Conservation (phyloP, 495 filamentous ascomycete genomes). For the Penicillium herquei region DNA sequence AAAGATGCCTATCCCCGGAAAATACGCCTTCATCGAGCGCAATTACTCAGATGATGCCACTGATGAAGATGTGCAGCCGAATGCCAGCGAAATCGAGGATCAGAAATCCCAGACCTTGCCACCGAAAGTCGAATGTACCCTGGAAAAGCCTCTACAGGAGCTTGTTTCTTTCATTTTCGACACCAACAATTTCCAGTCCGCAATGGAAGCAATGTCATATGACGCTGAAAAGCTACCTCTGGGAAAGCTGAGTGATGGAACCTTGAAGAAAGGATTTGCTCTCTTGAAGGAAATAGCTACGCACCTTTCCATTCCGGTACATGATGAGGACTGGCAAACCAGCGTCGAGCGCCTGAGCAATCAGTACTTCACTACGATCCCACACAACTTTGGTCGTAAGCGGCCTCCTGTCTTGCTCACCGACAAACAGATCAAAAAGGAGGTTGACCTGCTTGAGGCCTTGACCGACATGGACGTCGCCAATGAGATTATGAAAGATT, state of each 20-base stretch:
- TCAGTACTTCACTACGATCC: conserved; percentile 76
- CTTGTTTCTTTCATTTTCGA: conserved; percentile 86
- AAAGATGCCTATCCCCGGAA: conserved; percentile 55
- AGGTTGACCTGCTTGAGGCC: conserved; percentile 73
- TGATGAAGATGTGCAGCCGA: conserved; percentile 35
- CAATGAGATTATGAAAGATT: conserved; percentile 70
- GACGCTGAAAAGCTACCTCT: conserved; percentile 76
- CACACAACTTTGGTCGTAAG: conserved; percentile 74
- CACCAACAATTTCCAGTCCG: conserved; percentile 58
- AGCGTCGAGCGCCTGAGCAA: conserved; percentile 66
- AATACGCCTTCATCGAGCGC: conserved; percentile 76
- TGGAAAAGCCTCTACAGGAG: conserved; percentile 57
- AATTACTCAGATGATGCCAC: conserved; percentile 68
- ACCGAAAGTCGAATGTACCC: conserved; percentile 46
- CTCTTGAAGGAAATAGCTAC: conserved; percentile 70
- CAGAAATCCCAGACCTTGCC: conserved; percentile 14
- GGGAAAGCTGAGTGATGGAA: conserved; percentile 77
- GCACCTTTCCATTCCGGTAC: conserved; percentile 50
- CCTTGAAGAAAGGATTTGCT: conserved; percentile 68
- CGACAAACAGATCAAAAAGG: conserved; percentile 58
- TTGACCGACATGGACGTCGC: conserved; percentile 82
- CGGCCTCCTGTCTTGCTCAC: conserved; percentile 63
- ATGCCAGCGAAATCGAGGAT: conserved; percentile 30
- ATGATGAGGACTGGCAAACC: conserved; percentile 47
- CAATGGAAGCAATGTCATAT: conserved; percentile 69